These are phyloP conservation scores for Trifolium dubium DNA, from an alignment of 306 rosid genomes.

Conservation along the genomic window DNA sequence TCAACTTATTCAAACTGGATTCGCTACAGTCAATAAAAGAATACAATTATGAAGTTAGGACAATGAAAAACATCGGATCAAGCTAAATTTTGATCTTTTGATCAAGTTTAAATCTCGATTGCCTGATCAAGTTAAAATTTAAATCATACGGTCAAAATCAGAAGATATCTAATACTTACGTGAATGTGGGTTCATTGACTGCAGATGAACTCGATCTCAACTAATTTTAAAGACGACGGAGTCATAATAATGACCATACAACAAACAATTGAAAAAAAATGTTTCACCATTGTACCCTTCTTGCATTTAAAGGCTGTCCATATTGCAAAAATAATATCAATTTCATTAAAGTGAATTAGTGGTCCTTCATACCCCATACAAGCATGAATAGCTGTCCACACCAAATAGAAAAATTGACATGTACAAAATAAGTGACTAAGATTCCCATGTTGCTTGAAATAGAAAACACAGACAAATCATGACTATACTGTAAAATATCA, in stretches of 20 bases:
- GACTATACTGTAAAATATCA: neutral
- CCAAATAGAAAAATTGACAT: neutral
- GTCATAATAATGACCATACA: neutral
- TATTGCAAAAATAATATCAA: neutral
- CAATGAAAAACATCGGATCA: no score
- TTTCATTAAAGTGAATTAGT: neutral
- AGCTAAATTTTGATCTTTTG: no score
- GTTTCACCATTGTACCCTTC: neutral
- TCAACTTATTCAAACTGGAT: no score
- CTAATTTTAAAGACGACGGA: no score
- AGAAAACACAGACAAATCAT: neutral
- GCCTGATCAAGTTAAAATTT: no score
- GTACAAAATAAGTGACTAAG: neutral
- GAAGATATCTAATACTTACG: no score
- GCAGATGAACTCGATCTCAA: no score
- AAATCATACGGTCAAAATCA: no score
- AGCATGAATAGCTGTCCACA: neutral
- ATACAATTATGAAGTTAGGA: no score
- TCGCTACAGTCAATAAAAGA: no score
- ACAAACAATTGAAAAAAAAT: neutral
- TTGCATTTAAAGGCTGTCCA: neutral
- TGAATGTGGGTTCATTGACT: no score
- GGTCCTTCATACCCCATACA: neutral
- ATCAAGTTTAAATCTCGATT: no score
- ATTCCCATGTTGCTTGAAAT: neutral